Percentiles rank a stretch among this genome's conserved stretches.
phyloP scores from a whole-genome alignment of 192 early-diverging fungal species.

The Funneliformis mosseae region DNA sequence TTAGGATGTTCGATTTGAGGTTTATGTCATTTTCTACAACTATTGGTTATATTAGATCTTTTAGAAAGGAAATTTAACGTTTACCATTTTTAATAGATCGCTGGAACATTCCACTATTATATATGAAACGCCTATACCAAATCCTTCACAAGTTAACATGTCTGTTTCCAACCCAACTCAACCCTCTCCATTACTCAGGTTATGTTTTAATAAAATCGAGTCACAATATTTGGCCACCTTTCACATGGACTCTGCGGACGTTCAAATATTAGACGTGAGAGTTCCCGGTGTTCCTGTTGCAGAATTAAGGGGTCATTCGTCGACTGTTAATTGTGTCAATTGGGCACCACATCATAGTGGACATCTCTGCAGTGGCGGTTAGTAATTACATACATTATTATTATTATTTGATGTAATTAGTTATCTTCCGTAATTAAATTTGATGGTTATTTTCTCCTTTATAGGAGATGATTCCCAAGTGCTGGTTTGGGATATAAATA shows the following conservation, averaged over 20 bases:
- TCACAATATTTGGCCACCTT: slow-evolving; percentile 92
- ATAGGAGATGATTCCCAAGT: slow-evolving; percentile 88
- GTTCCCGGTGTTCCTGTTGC: slow-evolving; percentile 84
- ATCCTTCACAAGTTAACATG: slow-evolving; percentile 30
- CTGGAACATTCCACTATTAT: slow-evolving; percentile 98
- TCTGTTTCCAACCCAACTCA: slow-evolving; percentile 40
- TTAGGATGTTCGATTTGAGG: slow-evolving; percentile 96
- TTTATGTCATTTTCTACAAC: slow-evolving; percentile 30
- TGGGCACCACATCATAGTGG: slow-evolving; percentile 85
- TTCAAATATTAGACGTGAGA: slow-evolving; percentile 90
- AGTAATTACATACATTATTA: neutral
- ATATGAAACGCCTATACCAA: slow-evolving; percentile 77
- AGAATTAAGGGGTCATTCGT: slow-evolving; percentile 80
- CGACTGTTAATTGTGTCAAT: slow-evolving; percentile 76
- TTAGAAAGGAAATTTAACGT: neutral
- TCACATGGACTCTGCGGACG: slow-evolving; percentile 77
- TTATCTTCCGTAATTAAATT: neutral
- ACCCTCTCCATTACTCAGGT: slow-evolving; percentile 67
- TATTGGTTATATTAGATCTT: neutral
- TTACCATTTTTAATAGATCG: slow-evolving; percentile 53
- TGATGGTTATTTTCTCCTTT: neutral
- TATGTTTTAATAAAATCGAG: slow-evolving; percentile 90
- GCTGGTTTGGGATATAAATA: slow-evolving; percentile 86
- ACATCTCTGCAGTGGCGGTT: slow-evolving; percentile 87
- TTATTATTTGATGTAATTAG: neutral